Evolutionary conservation across 225 moss, liverwort and hornwort genomes (phyloP).

Genomic region (Marchantia polymorpha): DNA sequence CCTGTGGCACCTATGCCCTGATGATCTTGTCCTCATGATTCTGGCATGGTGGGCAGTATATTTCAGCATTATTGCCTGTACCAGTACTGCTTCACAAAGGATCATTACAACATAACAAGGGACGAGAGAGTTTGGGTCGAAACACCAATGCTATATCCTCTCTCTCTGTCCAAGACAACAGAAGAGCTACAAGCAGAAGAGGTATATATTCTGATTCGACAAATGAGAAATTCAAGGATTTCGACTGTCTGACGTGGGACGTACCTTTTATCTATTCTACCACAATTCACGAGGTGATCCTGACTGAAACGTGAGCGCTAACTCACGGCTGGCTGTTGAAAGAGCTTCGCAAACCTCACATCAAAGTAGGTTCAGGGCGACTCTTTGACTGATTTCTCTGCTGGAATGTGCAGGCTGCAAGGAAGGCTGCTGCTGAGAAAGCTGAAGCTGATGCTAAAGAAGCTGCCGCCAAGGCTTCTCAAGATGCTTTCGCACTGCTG

Average conservation of each 20-base stretch:
- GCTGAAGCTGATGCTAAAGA: constrained; percentile 32
- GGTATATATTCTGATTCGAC: background rate
- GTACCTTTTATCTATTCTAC: background rate
- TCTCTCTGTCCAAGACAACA: constrained; percentile 33
- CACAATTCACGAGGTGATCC: background rate
- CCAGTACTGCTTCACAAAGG: constrained; percentile 44
- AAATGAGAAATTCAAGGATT: background rate
- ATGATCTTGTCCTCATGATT: background rate
- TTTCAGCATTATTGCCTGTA: constrained; percentile 50
- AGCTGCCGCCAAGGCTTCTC: constrained; percentile 16
- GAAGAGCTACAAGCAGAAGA: constrained; percentile 33
- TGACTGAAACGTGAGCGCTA: background rate
- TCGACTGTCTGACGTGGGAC: background rate
- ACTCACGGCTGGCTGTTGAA: background rate
- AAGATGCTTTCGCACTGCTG: constrained; percentile 28
- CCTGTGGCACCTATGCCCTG: background rate
- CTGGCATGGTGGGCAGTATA: constrained; percentile 22
- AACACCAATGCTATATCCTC: constrained; percentile 27
- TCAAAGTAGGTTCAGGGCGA: background rate
- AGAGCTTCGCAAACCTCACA: background rate
- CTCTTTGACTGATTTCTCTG: background rate
- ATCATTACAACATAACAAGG: constrained; percentile 41
- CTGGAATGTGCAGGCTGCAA: constrained; percentile 11
- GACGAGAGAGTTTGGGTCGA: constrained; percentile 31
- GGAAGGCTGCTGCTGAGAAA: constrained; percentile 32